Percentiles rank a stretch among this genome's conserved stretches.
These are phyloP conservation scores for Dryas drummondii DNA, from an alignment of 306 rosid species.

Conservation along the genomic window DNA sequence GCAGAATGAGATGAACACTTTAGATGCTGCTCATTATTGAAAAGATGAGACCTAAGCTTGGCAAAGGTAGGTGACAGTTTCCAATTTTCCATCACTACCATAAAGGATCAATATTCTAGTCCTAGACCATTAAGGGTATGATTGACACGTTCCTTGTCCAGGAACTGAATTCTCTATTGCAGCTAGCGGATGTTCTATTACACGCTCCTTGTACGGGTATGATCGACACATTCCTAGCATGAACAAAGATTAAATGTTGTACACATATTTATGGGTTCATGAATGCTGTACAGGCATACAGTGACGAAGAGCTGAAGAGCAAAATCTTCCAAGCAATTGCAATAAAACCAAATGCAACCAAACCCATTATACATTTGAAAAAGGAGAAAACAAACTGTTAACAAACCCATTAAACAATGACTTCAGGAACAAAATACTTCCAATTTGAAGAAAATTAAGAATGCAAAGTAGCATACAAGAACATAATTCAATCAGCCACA, in stretches of 20 bases:
- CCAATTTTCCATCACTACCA: no score
- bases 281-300: not conserved
- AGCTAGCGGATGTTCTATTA: no score
- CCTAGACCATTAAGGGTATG: no score
- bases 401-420: not conserved
- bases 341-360: slow-evolving; percentile 2
- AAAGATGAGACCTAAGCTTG: no score
- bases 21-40: no score
- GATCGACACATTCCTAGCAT: not conserved
- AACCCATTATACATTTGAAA: not conserved
- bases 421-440: not conserved
- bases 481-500: not conserved
- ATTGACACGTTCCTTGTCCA: no score
- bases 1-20: no score
- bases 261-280: not conserved
- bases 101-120: no score
- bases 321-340: not conserved
- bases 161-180: no score
- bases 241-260: not conserved
- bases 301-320: not conserved
- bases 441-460: not conserved
- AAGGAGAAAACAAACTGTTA: not conserved
- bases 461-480: not conserved
- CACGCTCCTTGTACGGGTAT: no score
- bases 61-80: no score